Evolutionary conservation across 257 asterid species (phyloP), one percentile per base, ranked within the genome.

Genomic region (Fraxinus americana): DNA sequence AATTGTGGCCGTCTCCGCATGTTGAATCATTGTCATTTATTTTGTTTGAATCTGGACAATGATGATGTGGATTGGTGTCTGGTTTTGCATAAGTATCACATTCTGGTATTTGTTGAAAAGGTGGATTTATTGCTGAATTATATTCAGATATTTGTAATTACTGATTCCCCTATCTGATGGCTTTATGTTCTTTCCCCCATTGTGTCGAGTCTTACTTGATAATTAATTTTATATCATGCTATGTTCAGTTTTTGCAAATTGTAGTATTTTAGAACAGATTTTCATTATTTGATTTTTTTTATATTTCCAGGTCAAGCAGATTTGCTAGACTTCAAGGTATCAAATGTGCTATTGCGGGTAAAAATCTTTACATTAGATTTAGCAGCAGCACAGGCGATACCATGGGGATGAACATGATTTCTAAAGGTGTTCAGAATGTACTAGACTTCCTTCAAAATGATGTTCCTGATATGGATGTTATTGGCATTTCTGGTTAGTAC

Each of bases 321-420:
- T 91, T 88, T 70, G 93, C 97, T 25, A 81, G 86, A 73, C 91
- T 91, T 32, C 93, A 86, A 70, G 70, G 85, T 27, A 81, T 90
- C 30, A 84, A 87, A 59, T 90, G 94, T 77, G 86, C 90, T 1
- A 76, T 90, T 70, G 97, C 94, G 0, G 94, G 97, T 74, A 91
- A 86, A 82, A 91, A 91, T 74, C 90, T 91, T 17, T 91, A 87
- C 81, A 83, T 88, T 48, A 75, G 94, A 74, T 88, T 91, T 67
- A 81, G 81, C 84, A 90, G 94, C 83, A 78, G 89, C 75, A 90
- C 97, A 5, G 97, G 94, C 19, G 97, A 91, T 82, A 94, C 94
- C 69, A 91, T 91, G 97, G 97, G 97, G 76, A 91, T 91, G 97
- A 91, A 91, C 85, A 91, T 91, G 97, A 91, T 91, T 50, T 91